A percentile compares a stretch with the other conserved stretches of the same genome.
Evolutionary conservation across 495 filamentous ascomycete genomes (phyloP).

Genomic region (Penicillium ochrochloron): DNA sequence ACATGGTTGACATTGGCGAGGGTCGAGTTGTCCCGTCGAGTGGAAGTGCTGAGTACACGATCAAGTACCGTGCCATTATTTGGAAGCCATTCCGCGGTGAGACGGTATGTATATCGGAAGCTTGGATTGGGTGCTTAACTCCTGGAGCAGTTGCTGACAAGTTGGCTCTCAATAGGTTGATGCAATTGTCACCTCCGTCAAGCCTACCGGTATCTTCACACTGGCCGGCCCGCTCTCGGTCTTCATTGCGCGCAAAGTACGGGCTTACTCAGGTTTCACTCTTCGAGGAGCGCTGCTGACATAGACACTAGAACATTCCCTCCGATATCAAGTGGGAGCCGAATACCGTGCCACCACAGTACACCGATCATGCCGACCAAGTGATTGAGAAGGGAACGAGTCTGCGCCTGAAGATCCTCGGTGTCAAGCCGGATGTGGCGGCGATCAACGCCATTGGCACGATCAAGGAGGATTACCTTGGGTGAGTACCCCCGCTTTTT

Average conservation of each 20-base stretch:
- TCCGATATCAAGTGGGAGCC: constrained; percentile 90
- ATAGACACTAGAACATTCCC: constrained; percentile 73
- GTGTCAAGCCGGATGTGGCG: constrained; percentile 86
- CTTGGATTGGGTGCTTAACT: background rate
- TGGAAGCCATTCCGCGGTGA: constrained; percentile 97
- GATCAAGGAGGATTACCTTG: constrained; percentile 82
- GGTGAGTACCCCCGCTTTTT: constrained; percentile 41
- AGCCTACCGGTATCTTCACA: constrained; percentile 90
- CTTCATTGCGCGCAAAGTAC: constrained; percentile 86
- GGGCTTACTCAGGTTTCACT: constrained; percentile 23
- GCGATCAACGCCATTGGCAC: constrained; percentile 96
- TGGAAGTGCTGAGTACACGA: constrained; percentile 90
- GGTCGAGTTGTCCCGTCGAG: constrained; percentile 88
- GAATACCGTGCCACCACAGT: constrained; percentile 83
- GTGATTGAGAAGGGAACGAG: constrained; percentile 93
- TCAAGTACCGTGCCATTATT: constrained; percentile 92
- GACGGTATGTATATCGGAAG: constrained; percentile 67
- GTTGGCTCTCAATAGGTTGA: constrained; percentile 67
- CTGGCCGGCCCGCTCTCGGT: constrained; percentile 85
- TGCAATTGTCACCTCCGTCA: constrained; percentile 86
- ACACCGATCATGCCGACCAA: constrained; percentile 85
- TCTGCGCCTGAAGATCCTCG: constrained; percentile 90
- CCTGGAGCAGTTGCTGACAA: constrained; percentile 19
- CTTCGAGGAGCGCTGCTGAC: background rate
- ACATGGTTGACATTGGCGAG: constrained; percentile 88